Evolutionary conservation across 1,284 basidiomycete genomes (phyloP).

Genomic region (Naganishia cerealis): DNA sequence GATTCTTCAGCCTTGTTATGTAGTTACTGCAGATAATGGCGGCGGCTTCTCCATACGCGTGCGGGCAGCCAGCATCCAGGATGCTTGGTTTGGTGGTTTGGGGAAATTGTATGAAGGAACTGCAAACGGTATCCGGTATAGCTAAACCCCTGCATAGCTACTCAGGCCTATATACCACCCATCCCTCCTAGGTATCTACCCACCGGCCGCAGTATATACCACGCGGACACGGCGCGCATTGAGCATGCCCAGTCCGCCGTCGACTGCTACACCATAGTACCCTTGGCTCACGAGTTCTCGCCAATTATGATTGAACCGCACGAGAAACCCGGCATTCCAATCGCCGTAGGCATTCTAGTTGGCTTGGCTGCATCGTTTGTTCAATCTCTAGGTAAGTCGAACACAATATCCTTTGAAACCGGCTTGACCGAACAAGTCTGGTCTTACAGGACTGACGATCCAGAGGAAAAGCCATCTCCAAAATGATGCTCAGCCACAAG

Average conservation of each 20-base stretch:
- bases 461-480: constrained; percentile 91
- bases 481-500: constrained; percentile 71
- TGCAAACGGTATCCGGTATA: no score
- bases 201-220: not conserved
- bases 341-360: constrained; percentile 64
- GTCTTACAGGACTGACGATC: constrained; percentile 70
- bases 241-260: not conserved
- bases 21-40: not conserved
- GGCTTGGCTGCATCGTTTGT: constrained; percentile 85
- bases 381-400: constrained; percentile 68
- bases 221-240: not conserved
- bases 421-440: not conserved
- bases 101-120: no score
- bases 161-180: not conserved
- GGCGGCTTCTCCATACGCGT: not conserved
- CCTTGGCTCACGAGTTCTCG: not conserved
- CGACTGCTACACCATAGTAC: not conserved
- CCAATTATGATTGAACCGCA: constrained; percentile 4
- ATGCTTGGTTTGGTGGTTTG: no score
- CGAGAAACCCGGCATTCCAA: constrained; percentile 54
- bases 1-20: not conserved
- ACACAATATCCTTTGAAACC: not conserved
- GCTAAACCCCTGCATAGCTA: no score
- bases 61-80: no score
- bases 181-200: not conserved